Percentiles rank a stretch among this genome's conserved stretches.
These are phyloP conservation scores for Ogataea ganodermae DNA, from an alignment of 805 yeast species.

Conservation along the genomic window DNA sequence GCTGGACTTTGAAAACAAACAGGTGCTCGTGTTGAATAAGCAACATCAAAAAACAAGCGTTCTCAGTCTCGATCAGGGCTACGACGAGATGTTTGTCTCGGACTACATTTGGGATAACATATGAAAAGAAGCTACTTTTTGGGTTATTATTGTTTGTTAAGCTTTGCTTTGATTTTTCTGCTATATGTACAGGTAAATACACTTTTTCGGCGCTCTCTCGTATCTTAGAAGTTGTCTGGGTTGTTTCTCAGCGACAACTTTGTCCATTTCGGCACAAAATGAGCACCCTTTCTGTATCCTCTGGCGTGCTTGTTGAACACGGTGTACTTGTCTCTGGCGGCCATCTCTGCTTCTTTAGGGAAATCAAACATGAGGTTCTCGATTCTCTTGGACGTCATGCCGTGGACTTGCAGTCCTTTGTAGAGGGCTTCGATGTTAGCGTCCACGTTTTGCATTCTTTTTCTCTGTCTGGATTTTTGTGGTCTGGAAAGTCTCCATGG, in stretches of 20 bases:
- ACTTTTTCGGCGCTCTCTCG: neutral
- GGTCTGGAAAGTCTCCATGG: constrained; percentile 77
- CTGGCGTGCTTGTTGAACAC: constrained; percentile 73
- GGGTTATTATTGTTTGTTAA: neutral
- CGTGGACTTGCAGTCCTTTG: constrained; percentile 44
- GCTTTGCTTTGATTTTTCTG: neutral
- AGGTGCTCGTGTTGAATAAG: constrained; percentile 52
- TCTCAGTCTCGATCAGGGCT: constrained; percentile 51
- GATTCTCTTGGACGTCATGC: constrained; percentile 36
- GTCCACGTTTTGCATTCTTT: constrained; percentile 82
- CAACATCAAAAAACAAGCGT: constrained; percentile 48
- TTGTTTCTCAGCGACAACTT: constrained; percentile 76
- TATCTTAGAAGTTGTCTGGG: constrained; percentile 62
- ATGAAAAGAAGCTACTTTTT: no score
- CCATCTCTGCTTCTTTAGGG: constrained; percentile 84
- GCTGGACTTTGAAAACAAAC: constrained; percentile 44
- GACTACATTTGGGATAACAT: constrained; percentile 78
- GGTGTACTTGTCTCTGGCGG: constrained; percentile 80
- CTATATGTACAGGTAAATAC: constrained; percentile 16
- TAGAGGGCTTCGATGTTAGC: constrained; percentile 66
- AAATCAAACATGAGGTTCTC: constrained; percentile 45
- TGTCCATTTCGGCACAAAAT: constrained; percentile 90
- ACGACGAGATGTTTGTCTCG: constrained; percentile 68
- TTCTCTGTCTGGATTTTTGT: constrained; percentile 84
- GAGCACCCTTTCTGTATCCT: constrained; percentile 86